phyloP scores from a whole-genome alignment of 2,329 filamentous ascomycete species.

The Aspergillus ibericus region DNA sequence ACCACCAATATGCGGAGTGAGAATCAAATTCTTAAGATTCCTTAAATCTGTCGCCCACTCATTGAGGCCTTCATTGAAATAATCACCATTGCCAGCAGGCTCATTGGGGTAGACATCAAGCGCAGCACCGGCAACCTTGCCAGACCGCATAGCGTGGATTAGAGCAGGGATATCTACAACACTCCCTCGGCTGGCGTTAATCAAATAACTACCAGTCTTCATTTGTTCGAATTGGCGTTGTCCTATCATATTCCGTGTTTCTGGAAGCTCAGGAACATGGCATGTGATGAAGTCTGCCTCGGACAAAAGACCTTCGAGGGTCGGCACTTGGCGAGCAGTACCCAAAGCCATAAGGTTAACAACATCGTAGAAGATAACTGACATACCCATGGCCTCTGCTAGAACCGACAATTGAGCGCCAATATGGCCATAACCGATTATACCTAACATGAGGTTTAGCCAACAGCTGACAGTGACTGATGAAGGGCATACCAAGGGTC shows the following conservation, averaged over 20 bases:
- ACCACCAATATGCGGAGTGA: conserved; percentile 95
- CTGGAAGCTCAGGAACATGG: conserved; percentile 88
- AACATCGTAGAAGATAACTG: conserved; percentile 95
- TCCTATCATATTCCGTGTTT: conserved; percentile 93
- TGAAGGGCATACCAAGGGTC: conserved; percentile 67
- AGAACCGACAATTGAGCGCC: conserved; percentile 93
- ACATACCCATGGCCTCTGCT: conserved; percentile 97
- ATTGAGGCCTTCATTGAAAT: conserved; percentile 85
- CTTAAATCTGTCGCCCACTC: conserved; percentile 82
- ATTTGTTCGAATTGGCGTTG: conserved; percentile 76
- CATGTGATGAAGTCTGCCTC: conserved; percentile 89
- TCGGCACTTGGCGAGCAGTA: conserved; percentile 78
- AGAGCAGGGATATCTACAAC: conserved; percentile 93
- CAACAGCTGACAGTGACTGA: background rate
- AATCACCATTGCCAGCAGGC: conserved; percentile 89
- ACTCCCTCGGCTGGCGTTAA: conserved; percentile 92
- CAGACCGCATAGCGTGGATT: conserved; percentile 79
- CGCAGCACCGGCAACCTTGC: conserved; percentile 90
- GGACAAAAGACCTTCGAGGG: conserved; percentile 71
- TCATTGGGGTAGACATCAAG: conserved; percentile 95
- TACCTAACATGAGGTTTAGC: conserved; percentile 54
- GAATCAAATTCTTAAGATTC: conserved; percentile 83
- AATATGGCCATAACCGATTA: conserved; percentile 96
- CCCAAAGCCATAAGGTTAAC: conserved; percentile 93
- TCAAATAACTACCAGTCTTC: conserved; percentile 89